Evolutionary conservation across 768 basidiomycete species (phyloP).

Genomic region (Mycena belliarum): DNA sequence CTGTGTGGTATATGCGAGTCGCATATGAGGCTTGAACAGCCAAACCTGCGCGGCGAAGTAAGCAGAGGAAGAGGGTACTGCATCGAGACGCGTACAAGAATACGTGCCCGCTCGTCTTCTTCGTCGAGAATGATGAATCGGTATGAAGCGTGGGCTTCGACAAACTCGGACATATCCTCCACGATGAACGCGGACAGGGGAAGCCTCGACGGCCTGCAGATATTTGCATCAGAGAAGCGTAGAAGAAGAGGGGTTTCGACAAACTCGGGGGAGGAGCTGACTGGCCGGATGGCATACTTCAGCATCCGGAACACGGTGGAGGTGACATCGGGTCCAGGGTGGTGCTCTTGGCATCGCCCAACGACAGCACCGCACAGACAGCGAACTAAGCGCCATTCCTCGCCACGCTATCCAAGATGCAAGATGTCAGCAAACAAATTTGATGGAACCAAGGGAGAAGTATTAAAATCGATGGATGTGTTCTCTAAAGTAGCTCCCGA

Average conservation of each 20-base stretch:
- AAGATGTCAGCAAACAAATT: conserved; percentile 18
- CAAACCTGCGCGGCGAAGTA: conserved; percentile 60
- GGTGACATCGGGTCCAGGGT: conserved; percentile 26
- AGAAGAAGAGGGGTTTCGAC: conserved; percentile 31
- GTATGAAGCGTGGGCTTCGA: conserved; percentile 90
- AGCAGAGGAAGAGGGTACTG: not conserved
- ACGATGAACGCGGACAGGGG: conserved; percentile 89
- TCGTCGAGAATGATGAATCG: conserved; percentile 89
- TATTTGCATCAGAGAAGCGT: not conserved
- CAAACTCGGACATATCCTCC: conserved; percentile 88
- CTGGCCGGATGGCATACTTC: conserved; percentile 82
- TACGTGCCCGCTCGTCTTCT: conserved; percentile 74
- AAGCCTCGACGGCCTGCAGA: conserved; percentile 40
- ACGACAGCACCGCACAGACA: conserved; percentile 86
- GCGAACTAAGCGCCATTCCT: conserved; percentile 64
- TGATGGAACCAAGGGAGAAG: conserved; percentile 13
- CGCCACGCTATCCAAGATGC: conserved; percentile 50
- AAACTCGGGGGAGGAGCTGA: conserved; percentile 62
- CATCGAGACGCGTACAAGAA: conserved; percentile 59
- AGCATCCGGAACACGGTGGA: conserved; percentile 65
- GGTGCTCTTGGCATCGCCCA: conserved; percentile 66
- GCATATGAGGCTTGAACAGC: conserved; percentile 91
- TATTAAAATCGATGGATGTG: conserved; percentile 45
- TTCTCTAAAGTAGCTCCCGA: conserved; percentile 88
- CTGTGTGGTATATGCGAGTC: conserved; percentile 68